Evolutionary conservation across 306 rosid genomes (phyloP).

Genomic region (Lagenaria siceraria): DNA sequence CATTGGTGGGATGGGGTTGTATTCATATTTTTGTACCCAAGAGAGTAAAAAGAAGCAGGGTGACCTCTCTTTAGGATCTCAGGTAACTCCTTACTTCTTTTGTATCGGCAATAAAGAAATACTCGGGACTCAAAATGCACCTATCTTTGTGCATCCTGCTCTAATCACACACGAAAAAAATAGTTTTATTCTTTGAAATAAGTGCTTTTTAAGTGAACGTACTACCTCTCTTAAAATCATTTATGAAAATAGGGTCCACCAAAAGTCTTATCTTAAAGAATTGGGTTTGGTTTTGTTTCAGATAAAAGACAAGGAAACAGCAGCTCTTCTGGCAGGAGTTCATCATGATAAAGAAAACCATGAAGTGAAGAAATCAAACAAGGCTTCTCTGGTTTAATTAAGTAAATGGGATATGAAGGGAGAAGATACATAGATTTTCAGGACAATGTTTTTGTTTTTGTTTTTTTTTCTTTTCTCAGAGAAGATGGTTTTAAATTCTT

Average conservation of each 20-base stretch:
- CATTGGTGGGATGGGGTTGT: constrained; percentile 79
- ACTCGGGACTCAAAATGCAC: too few species aligned
- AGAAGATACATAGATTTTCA: background rate
- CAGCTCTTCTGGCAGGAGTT: constrained; percentile 51
- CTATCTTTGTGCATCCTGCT: too few species aligned
- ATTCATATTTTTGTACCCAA: constrained; percentile 78
- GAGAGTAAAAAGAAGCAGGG: constrained; percentile 72
- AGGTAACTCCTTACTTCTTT: constrained; percentile 25
- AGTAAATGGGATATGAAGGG: background rate
- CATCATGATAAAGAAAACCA: constrained; percentile 55
- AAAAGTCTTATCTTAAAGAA: background rate
- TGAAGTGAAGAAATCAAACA: constrained; percentile 59
- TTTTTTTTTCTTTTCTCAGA: constrained; percentile 3
- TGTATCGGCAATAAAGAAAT: too few species aligned
- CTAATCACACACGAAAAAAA: too few species aligned
- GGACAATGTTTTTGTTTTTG: background rate
- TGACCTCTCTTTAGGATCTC: constrained; percentile 49
- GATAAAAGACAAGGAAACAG: constrained; percentile 56
- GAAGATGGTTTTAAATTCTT: constrained; percentile 17
- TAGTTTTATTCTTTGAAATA: too few species aligned
- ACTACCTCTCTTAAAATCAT: too few species aligned
- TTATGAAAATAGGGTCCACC: background rate
- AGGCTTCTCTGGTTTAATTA: constrained; percentile 60
- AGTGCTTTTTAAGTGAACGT: too few species aligned
- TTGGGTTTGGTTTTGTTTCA: constrained; percentile 12